Evolutionary conservation across 2,329 filamentous ascomycete species (phyloP).

Genomic region (Boeremia exigua): DNA sequence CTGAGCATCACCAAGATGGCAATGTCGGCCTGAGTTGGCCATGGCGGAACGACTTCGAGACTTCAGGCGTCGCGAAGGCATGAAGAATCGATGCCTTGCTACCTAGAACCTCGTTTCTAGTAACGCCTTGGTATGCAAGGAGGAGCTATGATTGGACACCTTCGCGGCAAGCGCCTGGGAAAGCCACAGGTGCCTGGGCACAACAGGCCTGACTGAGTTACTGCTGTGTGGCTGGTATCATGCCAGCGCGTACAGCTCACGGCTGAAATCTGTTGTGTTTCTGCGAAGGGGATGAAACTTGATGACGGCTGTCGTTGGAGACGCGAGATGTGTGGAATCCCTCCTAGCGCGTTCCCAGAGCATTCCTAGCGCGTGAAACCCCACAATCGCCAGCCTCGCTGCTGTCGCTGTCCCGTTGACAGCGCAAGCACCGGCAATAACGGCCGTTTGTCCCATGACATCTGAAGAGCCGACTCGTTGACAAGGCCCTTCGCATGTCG

Average conservation of each 20-base stretch:
- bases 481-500: slow-evolving; percentile 19
- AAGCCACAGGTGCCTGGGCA: slow-evolving; percentile 30
- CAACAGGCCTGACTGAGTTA: slow-evolving; percentile 20
- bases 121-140: slow-evolving; percentile 20
- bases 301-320: slow-evolving; percentile 25
- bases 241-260: slow-evolving; percentile 10
- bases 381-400: slow-evolving; percentile 1
- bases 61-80: slow-evolving; percentile 42
- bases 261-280: slow-evolving; percentile 33
- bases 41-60: slow-evolving; percentile 46
- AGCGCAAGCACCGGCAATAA: slow-evolving; percentile 15
- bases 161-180: slow-evolving; percentile 25
- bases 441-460: slow-evolving; percentile 9
- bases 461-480: slow-evolving; percentile 16
- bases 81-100: slow-evolving; percentile 28
- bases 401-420: not conserved
- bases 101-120: slow-evolving; percentile 19
- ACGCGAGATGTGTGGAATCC: slow-evolving; percentile 30
- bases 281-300: slow-evolving; percentile 44
- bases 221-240: slow-evolving; percentile 31
- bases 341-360: slow-evolving; percentile 5
- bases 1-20: slow-evolving; percentile 23
- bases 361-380: slow-evolving; percentile 6
- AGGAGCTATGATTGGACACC: slow-evolving; percentile 35
- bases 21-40: slow-evolving; percentile 31